Base-by-base conservation (phyloP, 129 eudicot genomes). In the Lonicera japonica region DNA sequence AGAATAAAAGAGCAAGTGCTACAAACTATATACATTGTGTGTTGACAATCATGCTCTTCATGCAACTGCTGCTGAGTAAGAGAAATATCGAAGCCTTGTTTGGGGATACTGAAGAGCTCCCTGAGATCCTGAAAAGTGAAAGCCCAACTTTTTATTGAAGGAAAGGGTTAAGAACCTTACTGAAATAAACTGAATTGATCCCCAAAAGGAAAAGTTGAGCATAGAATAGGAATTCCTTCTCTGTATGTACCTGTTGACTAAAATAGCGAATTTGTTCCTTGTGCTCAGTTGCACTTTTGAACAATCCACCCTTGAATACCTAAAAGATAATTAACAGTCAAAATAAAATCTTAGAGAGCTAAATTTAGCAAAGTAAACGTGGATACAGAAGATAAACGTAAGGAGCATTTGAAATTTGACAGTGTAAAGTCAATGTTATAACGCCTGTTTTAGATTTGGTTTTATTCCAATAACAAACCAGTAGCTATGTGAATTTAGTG, bases 201-300 rank as follows among this genome's bases (percentile, higher is more conserved):
- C 36, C 36, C 36, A 41, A 47, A 23, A 54, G 9, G 21, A 20
- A 54, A 54, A 36, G 34, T 56, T 22, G n/a, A n/a, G n/a, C n/a
- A n/a, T n/a, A n/a, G n/a, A n/a, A n/a, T n/a, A n/a, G n/a, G n/a
- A n/a, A n/a, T n/a, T n/a, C n/a, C 63, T 20, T 57, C 58, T 25
- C 23, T 20, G 57, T 11, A 69, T 43, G 29, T 69, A 88, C 99
- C 82, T 88, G 95, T 70, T 85, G 89, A 68, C 95, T 85, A 75
- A 94, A 94, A 66, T 94, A 94, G 2, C 96, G 89, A 55, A 84
- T 85, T 77, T 88, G 96, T 56, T 88, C 99, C 77, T 85, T 94
- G 73, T 94, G 99, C 64, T 94, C 99, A 13, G 99, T 94, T 61
- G 99, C 99, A 66, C 95, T 94, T 85, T 69, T 94, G 72, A 94